Evolutionary conservation across 2,329 filamentous ascomycete genomes (phyloP).

Genomic region (Fusarium brachygibbosum): DNA sequence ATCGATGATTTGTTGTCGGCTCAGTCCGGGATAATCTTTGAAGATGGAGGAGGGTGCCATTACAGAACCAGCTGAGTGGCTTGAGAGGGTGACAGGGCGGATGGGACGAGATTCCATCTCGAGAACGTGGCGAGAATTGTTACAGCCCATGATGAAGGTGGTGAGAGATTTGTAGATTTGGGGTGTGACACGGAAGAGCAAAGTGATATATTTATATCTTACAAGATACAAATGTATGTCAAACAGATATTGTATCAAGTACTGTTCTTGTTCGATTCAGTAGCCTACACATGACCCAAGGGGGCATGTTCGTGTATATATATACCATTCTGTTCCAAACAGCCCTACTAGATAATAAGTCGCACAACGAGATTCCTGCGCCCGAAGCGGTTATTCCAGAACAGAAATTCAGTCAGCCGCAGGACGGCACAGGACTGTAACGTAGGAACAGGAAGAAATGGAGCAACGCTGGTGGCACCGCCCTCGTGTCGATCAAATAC

Average conservation of each 20-base stretch:
- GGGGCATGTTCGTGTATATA: slow-evolving; percentile 36
- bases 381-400: slow-evolving; percentile 26
- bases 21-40: slow-evolving; percentile 34
- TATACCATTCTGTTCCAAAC: background rate
- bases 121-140: slow-evolving; percentile 34
- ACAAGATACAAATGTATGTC: background rate
- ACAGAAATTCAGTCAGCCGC: slow-evolving; percentile 17
- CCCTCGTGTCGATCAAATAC: slow-evolving; percentile 42
- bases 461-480: slow-evolving; percentile 30
- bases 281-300: slow-evolving; percentile 22
- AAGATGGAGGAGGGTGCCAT: slow-evolving; percentile 35
- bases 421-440: slow-evolving; percentile 9
- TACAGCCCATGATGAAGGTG: slow-evolving; percentile 38
- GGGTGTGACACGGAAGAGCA: background rate
- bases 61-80: slow-evolving; percentile 35
- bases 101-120: slow-evolving; percentile 41
- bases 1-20: slow-evolving; percentile 24
- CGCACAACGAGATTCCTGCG: slow-evolving; percentile 15
- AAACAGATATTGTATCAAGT: slow-evolving; percentile 15
- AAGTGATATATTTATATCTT: background rate
- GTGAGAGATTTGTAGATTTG: background rate
- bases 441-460: slow-evolving; percentile 28
- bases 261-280: slow-evolving; percentile 9
- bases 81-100: slow-evolving; percentile 37
- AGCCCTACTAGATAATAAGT: slow-evolving; percentile 7